These are phyloP conservation scores for Rosa lucieae DNA, from an alignment of 306 rosid species.

Conservation along the genomic window DNA sequence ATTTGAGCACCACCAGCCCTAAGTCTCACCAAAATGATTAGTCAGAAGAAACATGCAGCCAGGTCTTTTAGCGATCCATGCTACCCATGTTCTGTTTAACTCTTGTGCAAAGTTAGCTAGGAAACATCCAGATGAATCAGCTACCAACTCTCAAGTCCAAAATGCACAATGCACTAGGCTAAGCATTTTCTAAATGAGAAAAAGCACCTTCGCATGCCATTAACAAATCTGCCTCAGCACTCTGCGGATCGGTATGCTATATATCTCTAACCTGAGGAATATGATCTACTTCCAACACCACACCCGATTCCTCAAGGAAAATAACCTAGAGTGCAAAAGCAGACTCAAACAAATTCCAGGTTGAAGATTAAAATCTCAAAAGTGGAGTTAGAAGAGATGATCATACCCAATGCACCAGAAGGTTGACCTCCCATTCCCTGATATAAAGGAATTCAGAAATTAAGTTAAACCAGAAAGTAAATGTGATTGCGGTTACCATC, in stretches of 20 bases:
- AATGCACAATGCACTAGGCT: neutral
- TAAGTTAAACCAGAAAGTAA: constrained; percentile 30
- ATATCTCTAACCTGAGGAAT: constrained; percentile 6
- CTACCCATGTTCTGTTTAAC: neutral
- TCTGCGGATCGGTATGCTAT: neutral
- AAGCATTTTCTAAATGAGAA: constrained; percentile 2
- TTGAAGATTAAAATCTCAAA: neutral
- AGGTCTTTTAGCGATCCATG: neutral
- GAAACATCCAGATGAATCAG: constrained; percentile 5
- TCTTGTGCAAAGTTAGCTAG: neutral
- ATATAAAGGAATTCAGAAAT: constrained; percentile 28
- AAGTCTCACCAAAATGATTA: neutral
- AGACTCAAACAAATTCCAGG: neutral
- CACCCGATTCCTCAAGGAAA: constrained; percentile 1
- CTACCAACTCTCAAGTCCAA: neutral
- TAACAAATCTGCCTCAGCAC: neutral
- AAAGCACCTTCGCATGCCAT: neutral
- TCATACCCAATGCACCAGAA: constrained; percentile 66
- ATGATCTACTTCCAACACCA: constrained; percentile 4
- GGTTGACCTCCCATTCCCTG: constrained; percentile 80
- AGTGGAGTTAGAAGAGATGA: constrained; percentile 1
- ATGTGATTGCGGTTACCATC: constrained; percentile 7
- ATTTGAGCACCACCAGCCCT: neutral
- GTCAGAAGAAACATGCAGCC: neutral
- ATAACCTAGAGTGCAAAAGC: neutral